Evolutionary conservation across 2,329 filamentous ascomycete species (phyloP).

Genomic region (Arthrobotrys sphaeroides): DNA sequence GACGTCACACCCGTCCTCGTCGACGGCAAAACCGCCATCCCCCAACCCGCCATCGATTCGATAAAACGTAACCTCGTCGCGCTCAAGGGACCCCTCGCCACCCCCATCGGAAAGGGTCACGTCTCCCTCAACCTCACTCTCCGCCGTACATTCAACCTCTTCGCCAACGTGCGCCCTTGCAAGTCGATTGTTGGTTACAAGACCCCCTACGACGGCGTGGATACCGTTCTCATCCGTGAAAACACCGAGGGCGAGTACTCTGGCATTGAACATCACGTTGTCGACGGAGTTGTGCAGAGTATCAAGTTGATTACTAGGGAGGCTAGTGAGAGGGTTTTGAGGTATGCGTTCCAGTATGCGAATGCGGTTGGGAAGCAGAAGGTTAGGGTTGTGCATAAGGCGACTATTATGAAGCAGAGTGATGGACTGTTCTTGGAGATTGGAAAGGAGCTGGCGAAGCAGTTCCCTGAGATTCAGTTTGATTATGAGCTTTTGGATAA

Average conservation of each 20-base stretch:
- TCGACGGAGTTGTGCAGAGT: conserved; percentile 97
- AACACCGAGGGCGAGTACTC: conserved; percentile 99
- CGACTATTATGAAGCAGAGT: conserved; percentile 99
- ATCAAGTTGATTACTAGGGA: conserved; percentile 99
- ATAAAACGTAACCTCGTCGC: conserved; percentile 96
- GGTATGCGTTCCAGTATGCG: conserved; percentile 98
- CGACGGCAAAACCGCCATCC: conserved; percentile 95
- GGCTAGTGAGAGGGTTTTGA: conserved; percentile 92
- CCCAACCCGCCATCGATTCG: conserved; percentile 89
- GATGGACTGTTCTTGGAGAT: conserved; percentile 97
- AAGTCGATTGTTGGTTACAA: conserved; percentile 96
- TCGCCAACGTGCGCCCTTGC: conserved; percentile 98
- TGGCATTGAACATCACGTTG: conserved; percentile 97
- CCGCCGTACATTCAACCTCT: conserved; percentile 98
- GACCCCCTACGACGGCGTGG: conserved; percentile 96
- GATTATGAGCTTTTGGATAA: conserved; percentile 98
- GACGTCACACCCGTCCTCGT: conserved; percentile 94
- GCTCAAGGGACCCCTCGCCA: conserved; percentile 96
- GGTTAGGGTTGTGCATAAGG: conserved; percentile 98
- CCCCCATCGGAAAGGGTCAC: conserved; percentile 97
- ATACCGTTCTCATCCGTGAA: conserved; percentile 97
- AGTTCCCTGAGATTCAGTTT: conserved; percentile 95
- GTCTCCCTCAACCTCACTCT: conserved; percentile 99
- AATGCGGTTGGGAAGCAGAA: conserved; percentile 92
- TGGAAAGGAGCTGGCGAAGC: conserved; percentile 85